Percentiles rank a stretch among this genome's conserved stretches.
Conservation (phyloP, 2,329 filamentous ascomycete genomes). For the Cucurbitaria berberidis region DNA sequence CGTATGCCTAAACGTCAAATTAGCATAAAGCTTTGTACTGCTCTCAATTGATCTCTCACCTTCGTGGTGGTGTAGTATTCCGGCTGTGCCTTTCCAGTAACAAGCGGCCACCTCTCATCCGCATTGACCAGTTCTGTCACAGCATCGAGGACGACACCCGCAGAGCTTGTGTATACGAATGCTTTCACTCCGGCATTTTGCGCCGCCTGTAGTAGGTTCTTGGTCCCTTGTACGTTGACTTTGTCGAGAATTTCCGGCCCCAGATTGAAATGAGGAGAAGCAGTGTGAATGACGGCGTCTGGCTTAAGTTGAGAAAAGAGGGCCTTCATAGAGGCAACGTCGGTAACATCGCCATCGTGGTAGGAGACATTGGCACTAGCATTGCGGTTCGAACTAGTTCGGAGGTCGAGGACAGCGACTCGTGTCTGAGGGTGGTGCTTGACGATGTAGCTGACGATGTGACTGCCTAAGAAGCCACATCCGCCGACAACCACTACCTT, state of each 20-base stretch:
- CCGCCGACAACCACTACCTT: slow-evolving; percentile 58
- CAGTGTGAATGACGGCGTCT: slow-evolving; percentile 58
- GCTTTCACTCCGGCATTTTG: slow-evolving; percentile 58
- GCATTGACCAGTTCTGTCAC: slow-evolving; percentile 56
- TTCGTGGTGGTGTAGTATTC: slow-evolving; percentile 61
- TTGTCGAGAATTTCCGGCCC: slow-evolving; percentile 53
- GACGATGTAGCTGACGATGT: slow-evolving; percentile 57
- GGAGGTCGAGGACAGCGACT: slow-evolving; percentile 57
- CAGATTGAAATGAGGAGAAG: slow-evolving; percentile 52
- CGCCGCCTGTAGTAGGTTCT: slow-evolving; percentile 55
- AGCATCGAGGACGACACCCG: slow-evolving; percentile 57
- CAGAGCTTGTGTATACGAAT: slow-evolving; percentile 60
- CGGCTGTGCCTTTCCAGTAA: slow-evolving; percentile 55
- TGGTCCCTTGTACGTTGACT: slow-evolving; percentile 60
- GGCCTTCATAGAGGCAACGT: slow-evolving; percentile 48
- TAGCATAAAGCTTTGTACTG: background rate
- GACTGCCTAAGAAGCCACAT: slow-evolving; percentile 59
- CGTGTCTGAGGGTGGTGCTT: slow-evolving; percentile 50
- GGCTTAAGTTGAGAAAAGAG: slow-evolving; percentile 54
- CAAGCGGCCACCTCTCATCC: slow-evolving; percentile 55
- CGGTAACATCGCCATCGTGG: slow-evolving; percentile 59
- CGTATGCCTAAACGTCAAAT: slow-evolving; percentile 46
- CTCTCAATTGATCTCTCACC: slow-evolving; percentile 22
- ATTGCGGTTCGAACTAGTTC: slow-evolving; percentile 49
- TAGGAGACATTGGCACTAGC: slow-evolving; percentile 54